These are phyloP conservation scores for Neoascochyta sp. DNA, from an alignment of 2,329 filamentous ascomycete genomes.

Conservation along the genomic window DNA sequence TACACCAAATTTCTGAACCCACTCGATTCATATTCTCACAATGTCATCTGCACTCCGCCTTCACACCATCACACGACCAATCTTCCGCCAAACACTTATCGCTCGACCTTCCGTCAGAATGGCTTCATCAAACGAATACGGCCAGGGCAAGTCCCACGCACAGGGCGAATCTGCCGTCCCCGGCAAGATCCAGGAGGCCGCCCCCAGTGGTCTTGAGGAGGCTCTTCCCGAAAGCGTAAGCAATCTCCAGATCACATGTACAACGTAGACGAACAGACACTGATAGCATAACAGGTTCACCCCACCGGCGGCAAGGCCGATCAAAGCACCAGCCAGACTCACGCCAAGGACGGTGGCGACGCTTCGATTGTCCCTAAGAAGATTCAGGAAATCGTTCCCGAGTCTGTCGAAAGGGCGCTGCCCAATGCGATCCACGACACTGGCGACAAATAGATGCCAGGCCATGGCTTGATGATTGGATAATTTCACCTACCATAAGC, in stretches of 20 bases:
- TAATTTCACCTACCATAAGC: no score
- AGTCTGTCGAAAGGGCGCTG: slow-evolving; percentile 44
- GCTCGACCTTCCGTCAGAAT: slow-evolving; percentile 19
- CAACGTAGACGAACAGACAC: background rate
- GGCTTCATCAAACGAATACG: slow-evolving; percentile 33
- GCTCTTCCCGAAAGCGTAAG: slow-evolving; percentile 39
- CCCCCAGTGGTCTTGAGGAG: slow-evolving; percentile 39
- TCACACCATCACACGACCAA: slow-evolving; percentile 16
- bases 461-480: no score
- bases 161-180: slow-evolving; percentile 41
- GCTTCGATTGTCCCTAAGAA: slow-evolving; percentile 43
- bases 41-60: slow-evolving; percentile 20
- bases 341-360: slow-evolving; percentile 38
- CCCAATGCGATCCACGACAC: slow-evolving; percentile 46
- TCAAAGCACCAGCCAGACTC: slow-evolving; percentile 34
- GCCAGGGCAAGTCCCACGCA: slow-evolving; percentile 44
- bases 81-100: slow-evolving; percentile 12
- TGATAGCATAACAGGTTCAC: slow-evolving; percentile 30
- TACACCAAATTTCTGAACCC: no score
- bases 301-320: slow-evolving; percentile 36
- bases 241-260: background rate
- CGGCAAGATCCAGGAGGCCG: slow-evolving; percentile 39
- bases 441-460: slow-evolving; percentile 29
- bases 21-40: slow-evolving; percentile 6
- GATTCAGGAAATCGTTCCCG: slow-evolving; percentile 44